Evolutionary conservation across 305 asterid species (phyloP).

Genomic region (Fraxinus nigra): DNA sequence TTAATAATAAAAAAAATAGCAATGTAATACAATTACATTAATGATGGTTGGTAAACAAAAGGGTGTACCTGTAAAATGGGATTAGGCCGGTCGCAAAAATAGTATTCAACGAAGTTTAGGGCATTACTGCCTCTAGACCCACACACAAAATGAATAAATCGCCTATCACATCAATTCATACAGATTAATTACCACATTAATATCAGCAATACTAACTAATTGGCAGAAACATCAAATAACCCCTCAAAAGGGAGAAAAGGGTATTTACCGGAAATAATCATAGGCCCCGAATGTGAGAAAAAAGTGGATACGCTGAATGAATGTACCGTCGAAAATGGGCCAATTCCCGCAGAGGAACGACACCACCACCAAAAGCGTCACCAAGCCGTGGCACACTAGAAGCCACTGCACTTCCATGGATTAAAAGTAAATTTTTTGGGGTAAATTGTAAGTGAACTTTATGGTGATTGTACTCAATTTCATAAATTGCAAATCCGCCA

Average conservation of each 20-base stretch:
- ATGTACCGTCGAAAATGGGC: conserved; percentile 92
- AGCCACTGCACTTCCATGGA: conserved; percentile 78
- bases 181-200: neutral
- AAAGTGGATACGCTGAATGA: conserved; percentile 65
- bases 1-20: neutral
- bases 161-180: conserved; percentile 46
- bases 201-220: neutral
- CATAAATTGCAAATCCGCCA: neutral
- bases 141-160: conserved; percentile 53
- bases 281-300: conserved; percentile 87
- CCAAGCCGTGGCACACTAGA: conserved; percentile 74
- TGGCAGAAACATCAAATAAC: neutral
- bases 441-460: neutral
- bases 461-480: neutral
- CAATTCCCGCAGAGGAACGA: conserved; percentile 95
- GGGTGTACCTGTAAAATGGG: conserved; percentile 72
- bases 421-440: neutral
- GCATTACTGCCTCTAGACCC: conserved; percentile 71
- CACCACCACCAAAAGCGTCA: conserved; percentile 66
- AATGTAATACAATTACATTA: neutral
- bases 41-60: neutral
- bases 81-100: conserved; percentile 90
- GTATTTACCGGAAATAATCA: conserved; percentile 64
- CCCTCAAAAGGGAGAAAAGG: neutral
- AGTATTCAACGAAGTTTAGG: conserved; percentile 63